A percentile compares a stretch with the other conserved stretches of the same genome.
Conservation (phyloP, 2,329 filamentous ascomycete species). For the Fusarium pseudoanthophilum region DNA sequence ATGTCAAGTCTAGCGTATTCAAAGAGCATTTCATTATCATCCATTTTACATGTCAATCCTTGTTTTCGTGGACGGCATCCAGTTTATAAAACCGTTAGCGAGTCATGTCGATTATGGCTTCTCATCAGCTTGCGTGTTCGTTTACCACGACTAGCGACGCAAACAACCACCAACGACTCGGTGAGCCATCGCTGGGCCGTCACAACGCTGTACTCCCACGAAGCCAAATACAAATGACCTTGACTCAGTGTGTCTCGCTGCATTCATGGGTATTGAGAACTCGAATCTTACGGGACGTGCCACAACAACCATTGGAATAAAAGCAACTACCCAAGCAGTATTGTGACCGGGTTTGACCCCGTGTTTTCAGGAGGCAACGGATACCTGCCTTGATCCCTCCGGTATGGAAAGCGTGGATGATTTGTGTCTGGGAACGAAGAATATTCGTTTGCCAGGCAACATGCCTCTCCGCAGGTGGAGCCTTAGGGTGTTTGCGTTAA, state of each 20-base stretch:
- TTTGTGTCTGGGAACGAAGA: neutral
- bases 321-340: neutral
- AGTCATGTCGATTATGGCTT: neutral
- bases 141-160: neutral
- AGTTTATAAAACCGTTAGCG: neutral
- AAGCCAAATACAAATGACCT: neutral
- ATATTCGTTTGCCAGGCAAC: slow-evolving; percentile 5
- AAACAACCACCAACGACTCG: neutral
- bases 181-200: neutral
- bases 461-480: slow-evolving; percentile 17
- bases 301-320: neutral
- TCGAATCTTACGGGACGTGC: neutral
- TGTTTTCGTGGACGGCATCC: neutral
- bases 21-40: neutral
- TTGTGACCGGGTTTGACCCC: neutral
- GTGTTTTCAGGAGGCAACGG: slow-evolving; percentile 11
- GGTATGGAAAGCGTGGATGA: slow-evolving; percentile 9
- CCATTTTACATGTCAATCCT: neutral
- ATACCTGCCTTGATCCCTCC: slow-evolving; percentile 23
- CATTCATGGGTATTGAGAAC: neutral
- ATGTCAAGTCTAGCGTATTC: neutral
- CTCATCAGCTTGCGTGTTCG: neutral
- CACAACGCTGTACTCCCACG: neutral
- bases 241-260: neutral
- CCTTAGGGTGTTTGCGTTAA: slow-evolving; percentile 18